Conservation (phyloP, 441 rosid species). For the Pelargonium cotyledonis region DNA sequence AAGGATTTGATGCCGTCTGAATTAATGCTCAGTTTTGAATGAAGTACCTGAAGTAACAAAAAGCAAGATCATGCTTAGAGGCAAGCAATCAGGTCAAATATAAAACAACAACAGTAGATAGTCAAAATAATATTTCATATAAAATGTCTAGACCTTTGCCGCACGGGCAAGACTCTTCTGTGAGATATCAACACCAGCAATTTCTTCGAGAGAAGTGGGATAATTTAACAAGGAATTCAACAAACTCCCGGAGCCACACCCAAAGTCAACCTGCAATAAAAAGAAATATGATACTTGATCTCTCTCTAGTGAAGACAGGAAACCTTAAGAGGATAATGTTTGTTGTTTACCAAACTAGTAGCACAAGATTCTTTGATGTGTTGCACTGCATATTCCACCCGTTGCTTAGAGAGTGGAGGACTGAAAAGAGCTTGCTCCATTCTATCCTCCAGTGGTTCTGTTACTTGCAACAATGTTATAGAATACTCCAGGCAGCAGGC, state of each 20-base stretch:
- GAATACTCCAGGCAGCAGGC: constrained; percentile 42
- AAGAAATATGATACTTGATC: constrained; percentile 10
- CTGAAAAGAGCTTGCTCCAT: constrained; percentile 96
- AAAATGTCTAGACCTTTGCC: constrained; percentile 61
- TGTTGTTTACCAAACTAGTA: constrained; percentile 52
- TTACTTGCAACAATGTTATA: constrained; percentile 49
- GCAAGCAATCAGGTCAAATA: too few species aligned
- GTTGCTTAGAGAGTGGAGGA: constrained; percentile 92
- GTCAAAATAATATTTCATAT: background rate
- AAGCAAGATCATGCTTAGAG: background rate
- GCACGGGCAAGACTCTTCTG: constrained; percentile 77
- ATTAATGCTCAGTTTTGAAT: constrained; percentile 54
- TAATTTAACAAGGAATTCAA: constrained; percentile 77
- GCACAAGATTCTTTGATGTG: constrained; percentile 72
- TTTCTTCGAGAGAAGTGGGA: constrained; percentile 59
- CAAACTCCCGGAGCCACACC: constrained; percentile 93
- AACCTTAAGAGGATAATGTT: constrained; percentile 10
- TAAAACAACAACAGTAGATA: background rate
- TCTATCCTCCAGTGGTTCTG: constrained; percentile 82
- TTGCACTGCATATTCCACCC: constrained; percentile 82
- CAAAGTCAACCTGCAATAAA: constrained; percentile 73
- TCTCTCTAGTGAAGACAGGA: constrained; percentile 7
- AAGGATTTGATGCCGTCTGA: constrained; percentile 51
- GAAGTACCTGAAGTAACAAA: constrained; percentile 57
- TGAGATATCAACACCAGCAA: constrained; percentile 84